Base-by-base conservation (phyloP, 768 basidiomycete species). In the Daedaleopsis sinensis region DNA sequence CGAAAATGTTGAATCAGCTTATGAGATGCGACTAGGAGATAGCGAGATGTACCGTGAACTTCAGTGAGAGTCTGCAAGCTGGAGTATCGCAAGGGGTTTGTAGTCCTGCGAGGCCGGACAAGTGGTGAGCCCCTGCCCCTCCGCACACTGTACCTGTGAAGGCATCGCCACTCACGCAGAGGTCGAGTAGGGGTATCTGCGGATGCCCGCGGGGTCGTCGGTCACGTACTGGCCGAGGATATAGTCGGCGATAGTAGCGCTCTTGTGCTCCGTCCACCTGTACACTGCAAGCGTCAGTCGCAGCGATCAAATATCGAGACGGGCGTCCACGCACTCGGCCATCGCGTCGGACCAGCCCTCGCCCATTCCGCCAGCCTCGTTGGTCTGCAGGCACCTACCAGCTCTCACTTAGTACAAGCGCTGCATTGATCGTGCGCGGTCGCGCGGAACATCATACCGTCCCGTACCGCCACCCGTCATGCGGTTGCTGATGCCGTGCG, bases 351-450 rank as follows among this genome's bases (percentile, higher is more conserved):
- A 82, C 85, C 86, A 88, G 10, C 85, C 87, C 70, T 90, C 88
- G 42, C 87, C 87, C 81, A 89, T 80, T 9, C 87, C 88, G n/a
- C 84, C 83, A 1, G 87, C 77, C 66, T 89, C 88, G 35, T 77
- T 77, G n/a, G 80, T 86, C 67, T 86, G 83, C 61, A 89, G 74
- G 74, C 88, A 89, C 11, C 84, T 74, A 38, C 81, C n/a, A n/a
- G n/a, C n/a, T n/a, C n/a, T n/a, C n/a, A n/a, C n/a, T n/a, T n/a
- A n/a, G n/a, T n/a, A n/a, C n/a, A n/a, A n/a, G n/a, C n/a, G n/a
- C n/a, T n/a, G n/a, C n/a, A n/a, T n/a, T n/a, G n/a, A n/a, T n/a
- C n/a, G n/a, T n/a, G n/a, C n/a, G n/a, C n/a, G n/a, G n/a, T n/a
- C n/a, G n/a, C n/a, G n/a, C n/a, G n/a, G 2, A 39, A 3, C 37